Conservation (phyloP, 805 yeast species). For the Myxozyma neotropica region DNA sequence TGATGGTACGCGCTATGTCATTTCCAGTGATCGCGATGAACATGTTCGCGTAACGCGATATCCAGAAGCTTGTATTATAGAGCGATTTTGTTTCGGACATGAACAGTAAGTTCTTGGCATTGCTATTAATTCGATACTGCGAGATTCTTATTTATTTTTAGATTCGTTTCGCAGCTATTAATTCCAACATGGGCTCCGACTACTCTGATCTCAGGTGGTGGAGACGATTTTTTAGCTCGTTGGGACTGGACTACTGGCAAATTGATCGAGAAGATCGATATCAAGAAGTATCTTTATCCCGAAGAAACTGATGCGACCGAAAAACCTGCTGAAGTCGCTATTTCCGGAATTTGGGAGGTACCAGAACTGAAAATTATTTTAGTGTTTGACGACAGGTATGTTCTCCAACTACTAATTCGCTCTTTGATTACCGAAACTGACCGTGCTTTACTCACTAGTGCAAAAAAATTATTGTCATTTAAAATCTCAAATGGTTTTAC, state of each 20-base stretch:
- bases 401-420: conserved; percentile 34
- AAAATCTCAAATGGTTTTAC: conserved; percentile 32
- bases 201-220: conserved; percentile 82
- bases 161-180: conserved; percentile 59
- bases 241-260: conserved; percentile 78
- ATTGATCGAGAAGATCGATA: conserved; percentile 52
- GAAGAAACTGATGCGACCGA: conserved; percentile 61
- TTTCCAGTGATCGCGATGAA: conserved; percentile 93
- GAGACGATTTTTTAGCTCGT: conserved; percentile 69
- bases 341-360: conserved; percentile 36
- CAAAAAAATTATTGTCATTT: conserved; percentile 13
- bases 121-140: background rate
- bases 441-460: background rate
- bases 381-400: conserved; percentile 52
- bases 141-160: background rate
- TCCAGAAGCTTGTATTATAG: conserved; percentile 77
- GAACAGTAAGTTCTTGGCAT: conserved; percentile 53
- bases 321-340: conserved; percentile 44
- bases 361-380: conserved; percentile 43
- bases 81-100: conserved; percentile 86
- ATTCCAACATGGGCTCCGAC: conserved; percentile 56
- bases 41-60: conserved; percentile 83
- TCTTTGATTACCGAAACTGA: background rate
- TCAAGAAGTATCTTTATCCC: conserved; percentile 44
- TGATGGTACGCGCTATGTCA: conserved; percentile 55